These are phyloP conservation scores for Psilocybe mexicana DNA, from an alignment of 1,284 basidiomycete genomes.

Conservation along the genomic window DNA sequence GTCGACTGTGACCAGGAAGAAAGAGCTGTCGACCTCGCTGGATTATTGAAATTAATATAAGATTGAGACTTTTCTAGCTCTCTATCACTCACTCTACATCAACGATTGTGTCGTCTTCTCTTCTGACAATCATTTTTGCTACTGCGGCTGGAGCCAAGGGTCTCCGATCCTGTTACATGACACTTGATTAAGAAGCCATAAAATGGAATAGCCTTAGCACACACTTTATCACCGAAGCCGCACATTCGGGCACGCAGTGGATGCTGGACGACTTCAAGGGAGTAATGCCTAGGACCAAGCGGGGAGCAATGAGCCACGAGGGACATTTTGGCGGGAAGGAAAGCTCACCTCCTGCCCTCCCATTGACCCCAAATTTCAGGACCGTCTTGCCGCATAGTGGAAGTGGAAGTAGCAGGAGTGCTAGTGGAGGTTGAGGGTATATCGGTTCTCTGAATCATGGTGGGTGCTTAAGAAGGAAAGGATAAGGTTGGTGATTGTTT, in stretches of 20 bases:
- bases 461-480: constrained; percentile 19
- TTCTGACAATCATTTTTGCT: constrained; percentile 73
- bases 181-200: constrained; percentile 15
- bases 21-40: constrained; percentile 83
- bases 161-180: constrained; percentile 72
- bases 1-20: constrained; percentile 87
- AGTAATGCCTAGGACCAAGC: constrained; percentile 61
- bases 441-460: constrained; percentile 61
- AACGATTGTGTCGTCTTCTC: constrained; percentile 67
- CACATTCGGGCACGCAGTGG: constrained; percentile 90
- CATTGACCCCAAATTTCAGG: constrained; percentile 60
- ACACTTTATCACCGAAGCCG: constrained; percentile 91
- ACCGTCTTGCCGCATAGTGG: constrained; percentile 34
- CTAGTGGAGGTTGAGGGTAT: constrained; percentile 36
- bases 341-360: constrained; percentile 56
- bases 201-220: constrained; percentile 6
- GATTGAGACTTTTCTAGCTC: neutral
- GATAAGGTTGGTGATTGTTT: constrained; percentile 21
- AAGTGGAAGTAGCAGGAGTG: constrained; percentile 31
- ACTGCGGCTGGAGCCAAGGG: constrained; percentile 90
- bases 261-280: constrained; percentile 82
- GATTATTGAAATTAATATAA: constrained; percentile 14
- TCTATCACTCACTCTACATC: constrained; percentile 69
- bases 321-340: constrained; percentile 3
- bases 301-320: constrained; percentile 3